These are phyloP conservation scores for Brasilioporus rufonigricans DNA, from an alignment of 768 basidiomycete species.

Conservation along the genomic window DNA sequence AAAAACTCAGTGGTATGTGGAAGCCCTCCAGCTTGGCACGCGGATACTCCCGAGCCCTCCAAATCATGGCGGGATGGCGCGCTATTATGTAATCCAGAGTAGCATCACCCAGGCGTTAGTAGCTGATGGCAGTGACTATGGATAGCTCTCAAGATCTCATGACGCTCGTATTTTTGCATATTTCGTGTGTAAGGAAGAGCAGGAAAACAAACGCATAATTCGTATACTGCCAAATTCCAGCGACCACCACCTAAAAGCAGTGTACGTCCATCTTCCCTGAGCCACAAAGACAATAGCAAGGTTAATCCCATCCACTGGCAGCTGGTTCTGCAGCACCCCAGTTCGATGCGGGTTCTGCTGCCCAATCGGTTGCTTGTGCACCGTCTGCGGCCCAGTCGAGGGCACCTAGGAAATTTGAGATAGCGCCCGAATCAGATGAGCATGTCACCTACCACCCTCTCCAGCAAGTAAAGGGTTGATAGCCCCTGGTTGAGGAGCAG, in stretches of 20 bases:
- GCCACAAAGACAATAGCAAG: not conserved
- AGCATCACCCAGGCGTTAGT: too few species aligned
- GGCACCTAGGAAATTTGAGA: constrained; percentile 41
- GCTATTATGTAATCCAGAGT: too few species aligned
- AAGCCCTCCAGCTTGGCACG: not conserved
- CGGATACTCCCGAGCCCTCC: not conserved
- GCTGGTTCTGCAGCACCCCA: constrained; percentile 36
- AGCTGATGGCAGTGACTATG: too few species aligned
- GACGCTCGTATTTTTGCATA: constrained; percentile 18
- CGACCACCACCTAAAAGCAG: not conserved
- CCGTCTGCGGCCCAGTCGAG: constrained; percentile 85
- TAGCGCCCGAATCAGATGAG: not conserved
- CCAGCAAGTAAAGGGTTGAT: constrained; percentile 78
- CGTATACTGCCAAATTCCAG: constrained; percentile 11
- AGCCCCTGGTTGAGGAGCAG: constrained; percentile 62
- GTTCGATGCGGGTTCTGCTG: constrained; percentile 64
- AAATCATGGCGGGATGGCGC: not conserved
- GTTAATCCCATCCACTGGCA: constrained; percentile 31
- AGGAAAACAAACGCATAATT: constrained; percentile 18
- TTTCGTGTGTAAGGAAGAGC: constrained; percentile 14
- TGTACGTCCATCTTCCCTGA: constrained; percentile 3
- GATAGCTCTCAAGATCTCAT: too few species aligned
- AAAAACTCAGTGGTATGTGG: not conserved
- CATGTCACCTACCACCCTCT: constrained; percentile 46
- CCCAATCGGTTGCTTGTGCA: constrained; percentile 70